These are phyloP conservation scores for Malania oleifera DNA, from an alignment of 164 flowering plant species.

Conservation along the genomic window DNA sequence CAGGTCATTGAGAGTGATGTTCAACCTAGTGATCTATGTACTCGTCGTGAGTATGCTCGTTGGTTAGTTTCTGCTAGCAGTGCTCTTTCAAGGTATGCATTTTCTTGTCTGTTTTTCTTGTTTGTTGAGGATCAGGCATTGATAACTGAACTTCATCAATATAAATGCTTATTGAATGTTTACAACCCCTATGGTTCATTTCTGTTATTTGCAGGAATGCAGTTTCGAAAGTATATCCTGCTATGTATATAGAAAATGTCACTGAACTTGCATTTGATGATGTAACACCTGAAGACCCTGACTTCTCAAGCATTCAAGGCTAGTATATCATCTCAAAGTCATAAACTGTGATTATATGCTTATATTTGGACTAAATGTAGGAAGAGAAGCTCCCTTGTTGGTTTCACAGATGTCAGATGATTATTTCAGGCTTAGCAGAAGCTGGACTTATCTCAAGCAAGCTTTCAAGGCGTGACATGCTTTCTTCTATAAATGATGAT, in stretches of 20 bases:
- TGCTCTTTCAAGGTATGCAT: conserved; percentile 70
- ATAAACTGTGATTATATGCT: not conserved
- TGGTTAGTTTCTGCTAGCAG: conserved; percentile 94
- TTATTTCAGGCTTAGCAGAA: conserved; percentile 86
- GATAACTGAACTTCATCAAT: not conserved
- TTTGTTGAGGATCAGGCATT: not conserved
- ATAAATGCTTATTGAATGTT: not conserved
- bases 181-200: not conserved
- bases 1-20: conserved; percentile 91
- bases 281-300: conserved; percentile 89
- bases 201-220: conserved; percentile 43
- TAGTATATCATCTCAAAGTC: conserved; percentile 8
- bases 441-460: conserved; percentile 97
- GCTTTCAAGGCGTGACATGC: conserved; percentile 69
- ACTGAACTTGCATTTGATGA: conserved; percentile 98
- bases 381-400: not conserved
- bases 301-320: conserved; percentile 95
- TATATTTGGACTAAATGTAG: not conserved
- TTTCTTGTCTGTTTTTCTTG: no score
- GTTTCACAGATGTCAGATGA: conserved; percentile 2
- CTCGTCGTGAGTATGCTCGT: conserved; percentile 97
- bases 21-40: conserved; percentile 73
- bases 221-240: conserved; percentile 92
- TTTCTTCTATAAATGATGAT: conserved; percentile 38
- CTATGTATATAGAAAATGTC: conserved; percentile 92